Conservation (phyloP, 345 rosid genomes). For the Pistacia integerrima region DNA sequence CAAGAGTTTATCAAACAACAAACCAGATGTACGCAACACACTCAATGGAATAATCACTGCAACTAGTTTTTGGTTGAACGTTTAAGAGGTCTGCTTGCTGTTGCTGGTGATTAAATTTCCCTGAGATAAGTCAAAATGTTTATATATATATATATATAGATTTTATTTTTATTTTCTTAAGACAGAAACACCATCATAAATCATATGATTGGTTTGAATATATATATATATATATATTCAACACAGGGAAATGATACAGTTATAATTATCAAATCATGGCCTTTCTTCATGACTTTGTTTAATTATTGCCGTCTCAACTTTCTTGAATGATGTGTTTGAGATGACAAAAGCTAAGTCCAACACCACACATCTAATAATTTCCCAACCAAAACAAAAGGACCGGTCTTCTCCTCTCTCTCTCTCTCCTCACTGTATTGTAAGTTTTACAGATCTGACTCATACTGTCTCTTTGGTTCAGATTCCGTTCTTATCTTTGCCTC, state of each 20-base stretch:
- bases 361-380: constrained; percentile 10
- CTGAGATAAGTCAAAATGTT: background rate
- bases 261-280: constrained; percentile 18
- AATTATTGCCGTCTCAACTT: constrained; percentile 20
- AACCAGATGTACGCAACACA: no score
- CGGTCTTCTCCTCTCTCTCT: background rate
- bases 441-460: background rate
- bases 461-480: background rate
- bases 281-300: background rate
- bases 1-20: no score
- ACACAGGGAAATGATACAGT: constrained; percentile 12
- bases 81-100: no score
- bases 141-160: no score
- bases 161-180: background rate
- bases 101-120: background rate
- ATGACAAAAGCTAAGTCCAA: constrained; percentile 33
- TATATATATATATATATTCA: no score
- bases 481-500: constrained; percentile 15
- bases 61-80: no score
- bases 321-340: constrained; percentile 32
- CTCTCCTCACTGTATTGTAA: background rate
- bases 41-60: no score
- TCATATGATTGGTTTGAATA: background rate
- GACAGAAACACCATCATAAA: background rate
- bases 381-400: constrained; percentile 6